These are phyloP conservation scores for Agaricus subrufescens DNA, from an alignment of 768 basidiomycete species.

Conservation along the genomic window DNA sequence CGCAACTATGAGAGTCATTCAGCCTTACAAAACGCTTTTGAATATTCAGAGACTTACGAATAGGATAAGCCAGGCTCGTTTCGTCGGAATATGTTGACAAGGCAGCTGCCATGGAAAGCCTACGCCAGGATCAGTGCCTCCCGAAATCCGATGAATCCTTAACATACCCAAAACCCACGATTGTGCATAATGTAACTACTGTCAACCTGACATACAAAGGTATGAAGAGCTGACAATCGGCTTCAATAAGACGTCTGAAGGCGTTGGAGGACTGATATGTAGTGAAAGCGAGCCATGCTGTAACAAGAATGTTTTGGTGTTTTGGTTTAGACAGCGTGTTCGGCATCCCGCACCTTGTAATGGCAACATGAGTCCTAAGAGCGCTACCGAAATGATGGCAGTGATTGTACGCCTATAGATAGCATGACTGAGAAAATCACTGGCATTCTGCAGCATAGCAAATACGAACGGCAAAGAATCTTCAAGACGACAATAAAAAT, in stretches of 20 bases:
- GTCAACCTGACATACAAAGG: neutral
- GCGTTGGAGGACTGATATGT: neutral
- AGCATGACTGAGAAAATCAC: neutral
- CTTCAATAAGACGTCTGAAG: neutral
- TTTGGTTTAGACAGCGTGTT: neutral
- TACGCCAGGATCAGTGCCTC: neutral
- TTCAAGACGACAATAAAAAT: neutral
- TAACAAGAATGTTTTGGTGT: neutral
- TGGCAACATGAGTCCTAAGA: neutral
- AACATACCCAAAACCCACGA: neutral
- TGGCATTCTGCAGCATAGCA: neutral
- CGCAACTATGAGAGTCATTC: neutral
- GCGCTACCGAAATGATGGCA: neutral
- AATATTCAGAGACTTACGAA: neutral
- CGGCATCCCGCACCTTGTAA: neutral
- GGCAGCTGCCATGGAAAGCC: neutral
- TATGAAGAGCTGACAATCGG: neutral
- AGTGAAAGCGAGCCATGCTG: neutral
- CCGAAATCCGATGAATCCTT: neutral
- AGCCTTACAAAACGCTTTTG: neutral
- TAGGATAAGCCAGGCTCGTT: neutral
- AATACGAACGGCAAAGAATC: neutral
- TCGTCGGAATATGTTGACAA: neutral
- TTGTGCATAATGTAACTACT: neutral
- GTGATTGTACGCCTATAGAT: neutral